Percentiles rank a stretch among this genome's conserved stretches.
phyloP scores from a whole-genome alignment of 768 basidiomycete species.

The Rhodotorula toruloides region DNA sequence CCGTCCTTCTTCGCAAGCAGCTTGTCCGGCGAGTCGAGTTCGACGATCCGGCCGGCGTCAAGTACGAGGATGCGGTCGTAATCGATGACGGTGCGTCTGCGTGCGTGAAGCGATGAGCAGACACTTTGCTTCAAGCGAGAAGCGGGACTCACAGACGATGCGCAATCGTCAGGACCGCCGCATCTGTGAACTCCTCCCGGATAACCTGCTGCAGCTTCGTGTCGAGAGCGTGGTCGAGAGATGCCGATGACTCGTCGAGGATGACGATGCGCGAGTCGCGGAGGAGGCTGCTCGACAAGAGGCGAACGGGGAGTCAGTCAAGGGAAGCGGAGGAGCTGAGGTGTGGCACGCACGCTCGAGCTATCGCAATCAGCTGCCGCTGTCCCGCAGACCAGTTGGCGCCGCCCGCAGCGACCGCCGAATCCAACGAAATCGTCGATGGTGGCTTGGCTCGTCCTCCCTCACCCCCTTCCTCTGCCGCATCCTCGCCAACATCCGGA shows the following conservation, averaged over 20 bases:
- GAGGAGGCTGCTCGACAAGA: constrained; percentile 39
- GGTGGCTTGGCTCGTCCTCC: neutral
- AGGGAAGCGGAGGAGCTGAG: constrained; percentile 24
- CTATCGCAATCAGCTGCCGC: constrained; percentile 50
- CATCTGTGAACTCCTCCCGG: constrained; percentile 44
- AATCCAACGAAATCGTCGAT: constrained; percentile 40
- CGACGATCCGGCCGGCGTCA: constrained; percentile 27
- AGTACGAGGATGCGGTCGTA: constrained; percentile 30
- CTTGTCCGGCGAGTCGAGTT: constrained; percentile 55
- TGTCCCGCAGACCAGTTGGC: constrained; percentile 50
- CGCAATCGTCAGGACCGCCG: constrained; percentile 52
- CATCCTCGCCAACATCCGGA: neutral
- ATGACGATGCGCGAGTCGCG: constrained; percentile 47
- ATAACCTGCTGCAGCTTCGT: constrained; percentile 48
- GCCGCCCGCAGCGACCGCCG: constrained; percentile 45
- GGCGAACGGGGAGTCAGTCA: neutral
- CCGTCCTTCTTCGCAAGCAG: constrained; percentile 54
- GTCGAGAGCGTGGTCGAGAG: constrained; percentile 44
- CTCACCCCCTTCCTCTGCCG: neutral
- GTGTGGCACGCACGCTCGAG: constrained; percentile 45
- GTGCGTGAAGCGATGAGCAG: neutral
- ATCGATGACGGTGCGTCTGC: constrained; percentile 17
- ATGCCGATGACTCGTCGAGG: constrained; percentile 49
- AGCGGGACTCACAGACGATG: constrained; percentile 45
- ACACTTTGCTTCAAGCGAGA: neutral